Evolutionary conservation across 2,329 filamentous ascomycete genomes (phyloP), one percentile per base, ranked within the genome.

Genomic region (Metarhizium brunneum): DNA sequence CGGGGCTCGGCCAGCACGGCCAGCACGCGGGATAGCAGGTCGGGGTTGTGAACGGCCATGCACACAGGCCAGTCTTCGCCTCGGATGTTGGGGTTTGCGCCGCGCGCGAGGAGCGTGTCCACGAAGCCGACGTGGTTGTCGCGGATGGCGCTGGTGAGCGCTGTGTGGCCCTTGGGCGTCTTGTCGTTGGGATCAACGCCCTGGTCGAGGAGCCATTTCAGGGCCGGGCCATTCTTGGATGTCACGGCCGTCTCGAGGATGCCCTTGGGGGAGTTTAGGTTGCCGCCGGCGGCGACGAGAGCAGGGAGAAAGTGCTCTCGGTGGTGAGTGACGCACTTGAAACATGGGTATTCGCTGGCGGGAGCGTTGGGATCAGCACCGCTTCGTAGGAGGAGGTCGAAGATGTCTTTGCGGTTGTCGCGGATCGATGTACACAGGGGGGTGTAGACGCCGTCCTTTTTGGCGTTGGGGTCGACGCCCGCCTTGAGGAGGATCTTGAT

Each of bases 21-120:
- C 0, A 87, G 73, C 1, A 89, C 73, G 53, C 77, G 79, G 61
- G 77, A 76, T 11, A 88, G 76, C 47, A 88, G 78, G 0, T 68
- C 66, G 0, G 86, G 84, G 40, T 82, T 78, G 57, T 75, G 76
- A 52, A 87, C 83, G 0, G 85, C 84, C 80, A 88, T 84, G 66
- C 80, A 84, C 11, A 88, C 75, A 0, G 86, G 86, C 85, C 85
- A 89, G 64, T 88, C 83, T 62, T 86, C 75, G 38, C 85, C 85
- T 14, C 84, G 77, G 18, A 85, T 70, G 54, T 80, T 79, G 4
- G 84, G 81, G 58, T 86, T 81, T 0, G 83, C 84, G 11, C 83
- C 83, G 32, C 80, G 75, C 3, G 71, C 66, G 6, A 86, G 73
- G 1, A 87, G 74, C 11, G 79, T 66, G 43, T 85, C 80, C 25